phyloP scores from a whole-genome alignment of 345 rosid species.

The Arabis hirsuta region DNA sequence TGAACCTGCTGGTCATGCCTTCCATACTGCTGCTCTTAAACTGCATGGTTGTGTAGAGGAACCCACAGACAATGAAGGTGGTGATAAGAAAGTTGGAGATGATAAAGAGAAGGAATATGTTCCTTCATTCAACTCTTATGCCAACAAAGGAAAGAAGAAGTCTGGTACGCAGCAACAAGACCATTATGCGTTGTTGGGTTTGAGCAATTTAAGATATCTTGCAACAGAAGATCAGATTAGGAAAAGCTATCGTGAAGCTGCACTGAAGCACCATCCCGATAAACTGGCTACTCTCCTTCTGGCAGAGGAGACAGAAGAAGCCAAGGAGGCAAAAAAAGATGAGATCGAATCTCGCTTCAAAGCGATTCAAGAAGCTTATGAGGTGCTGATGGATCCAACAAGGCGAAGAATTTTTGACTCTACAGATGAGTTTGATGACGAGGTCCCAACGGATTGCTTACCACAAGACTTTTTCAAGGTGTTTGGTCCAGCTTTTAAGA shows the following conservation, averaged over 20 bases:
- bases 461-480: conserved; percentile 95
- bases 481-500: conserved; percentile 94
- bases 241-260: conserved; percentile 89
- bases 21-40: conserved; percentile 85
- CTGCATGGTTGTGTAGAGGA: conserved; percentile 76
- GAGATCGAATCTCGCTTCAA: conserved; percentile 89
- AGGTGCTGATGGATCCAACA: conserved; percentile 80
- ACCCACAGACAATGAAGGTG: conserved; percentile 45
- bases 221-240: conserved; percentile 99
- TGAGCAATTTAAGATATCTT: conserved; percentile 91
- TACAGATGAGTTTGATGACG: conserved; percentile 97
- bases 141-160: conserved; percentile 89
- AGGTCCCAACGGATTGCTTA: conserved; percentile 81
- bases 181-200: conserved; percentile 90
- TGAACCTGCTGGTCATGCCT: conserved; percentile 96
- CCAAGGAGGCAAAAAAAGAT: conserved; percentile 90
- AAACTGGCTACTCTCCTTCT: conserved; percentile 88
- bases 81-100: conserved; percentile 56
- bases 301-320: conserved; percentile 86
- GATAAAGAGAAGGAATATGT: conserved; percentile 66
- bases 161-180: conserved; percentile 77
- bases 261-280: conserved; percentile 94
- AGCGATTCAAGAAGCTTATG: conserved; percentile 94
- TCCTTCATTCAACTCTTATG: conserved; percentile 76
- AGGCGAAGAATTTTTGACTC: conserved; percentile 95